Base-by-base conservation (phyloP, 768 basidiomycete species). In the Pleurotus sapidus region DNA sequence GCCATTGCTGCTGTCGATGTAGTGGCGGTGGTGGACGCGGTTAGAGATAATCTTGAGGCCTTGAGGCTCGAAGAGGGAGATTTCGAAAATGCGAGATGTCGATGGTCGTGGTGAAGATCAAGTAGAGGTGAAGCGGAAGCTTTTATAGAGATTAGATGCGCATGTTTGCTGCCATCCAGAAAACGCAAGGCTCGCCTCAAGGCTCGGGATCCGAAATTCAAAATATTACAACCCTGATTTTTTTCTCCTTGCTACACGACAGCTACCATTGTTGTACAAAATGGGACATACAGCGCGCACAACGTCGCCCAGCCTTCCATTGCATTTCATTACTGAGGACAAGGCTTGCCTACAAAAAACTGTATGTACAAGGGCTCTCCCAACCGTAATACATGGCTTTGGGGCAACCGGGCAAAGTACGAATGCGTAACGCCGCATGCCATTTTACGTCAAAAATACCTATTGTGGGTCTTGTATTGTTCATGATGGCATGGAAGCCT, bases 141-240 rank as follows among this genome's bases (percentile, higher is more conserved):
- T 81, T 81, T 78, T 81, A 81, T 79, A 76, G 76, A 76, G 76
- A 77, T 77, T 71, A 74, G 73, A 77, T 77, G 49, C 59, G 46
- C 55, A 57, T 56, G 55, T 40, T 46, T 46, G 51, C 38, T 57
- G 63, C 60, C 65, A 61, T 61, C 70, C 67, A 53, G 65, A 67
- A 68, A 72, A 69, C 73, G 78, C 66, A 74, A 77, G 79, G 78
- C 75, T 59, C 63, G 74, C 69, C 79, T 79, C 79, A 79, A 82
- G 83, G 82, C 78, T 20, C 25, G 50, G 40, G 47, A 45, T 46
- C 54, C 30, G 45, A 55, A 38, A 55, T 42, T 59, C 25, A 25
- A 17, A 20, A n/a, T 45, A 42, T n/a, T 30, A 24, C 46, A 60
- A 53, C 63, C 61, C 60, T 64, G 57, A 42, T 20, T 60, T 46